These are phyloP conservation scores for Arachnopeziza araneosa DNA, from an alignment of 2,329 filamentous ascomycete genomes.

Conservation along the genomic window DNA sequence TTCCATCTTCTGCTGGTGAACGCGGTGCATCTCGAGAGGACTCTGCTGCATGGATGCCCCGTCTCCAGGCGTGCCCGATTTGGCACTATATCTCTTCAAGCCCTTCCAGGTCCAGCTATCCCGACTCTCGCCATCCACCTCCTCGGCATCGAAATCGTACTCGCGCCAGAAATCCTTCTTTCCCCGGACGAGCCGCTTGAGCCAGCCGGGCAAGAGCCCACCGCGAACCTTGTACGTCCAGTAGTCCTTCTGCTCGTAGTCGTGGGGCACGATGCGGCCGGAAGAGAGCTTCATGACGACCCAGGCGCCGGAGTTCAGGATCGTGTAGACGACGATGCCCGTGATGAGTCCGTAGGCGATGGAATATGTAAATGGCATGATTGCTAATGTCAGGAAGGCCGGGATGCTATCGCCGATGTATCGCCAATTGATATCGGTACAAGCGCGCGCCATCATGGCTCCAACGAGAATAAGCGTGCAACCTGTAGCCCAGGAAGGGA, in stretches of 20 bases:
- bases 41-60: background rate
- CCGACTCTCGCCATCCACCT: background rate
- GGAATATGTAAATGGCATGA: conserved; percentile 88
- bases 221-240: conserved; percentile 77
- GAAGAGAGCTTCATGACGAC: conserved; percentile 59
- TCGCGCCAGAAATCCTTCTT: conserved; percentile 23
- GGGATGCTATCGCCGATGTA: conserved; percentile 81
- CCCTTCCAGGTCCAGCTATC: background rate
- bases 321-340: conserved; percentile 69
- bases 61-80: background rate
- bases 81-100: background rate
- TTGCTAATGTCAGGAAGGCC: conserved; percentile 74
- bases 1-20: background rate
- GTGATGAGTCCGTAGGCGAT: conserved; percentile 82
- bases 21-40: background rate
- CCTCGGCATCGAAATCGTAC: conserved; percentile 16
- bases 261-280: conserved; percentile 66
- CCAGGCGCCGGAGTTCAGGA: conserved; percentile 69
- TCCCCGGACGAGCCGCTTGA: conserved; percentile 53
- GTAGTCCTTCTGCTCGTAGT: conserved; percentile 70
- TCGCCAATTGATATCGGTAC: conserved; percentile 81
- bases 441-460: conserved; percentile 76
- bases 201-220: conserved; percentile 70
- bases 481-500: conserved; percentile 84
- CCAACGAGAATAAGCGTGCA: conserved; percentile 84